Percentiles rank a stretch among this genome's conserved stretches.
These are phyloP conservation scores for Aspergillus texensis DNA, from an alignment of 2,329 filamentous ascomycete genomes.

Conservation along the genomic window DNA sequence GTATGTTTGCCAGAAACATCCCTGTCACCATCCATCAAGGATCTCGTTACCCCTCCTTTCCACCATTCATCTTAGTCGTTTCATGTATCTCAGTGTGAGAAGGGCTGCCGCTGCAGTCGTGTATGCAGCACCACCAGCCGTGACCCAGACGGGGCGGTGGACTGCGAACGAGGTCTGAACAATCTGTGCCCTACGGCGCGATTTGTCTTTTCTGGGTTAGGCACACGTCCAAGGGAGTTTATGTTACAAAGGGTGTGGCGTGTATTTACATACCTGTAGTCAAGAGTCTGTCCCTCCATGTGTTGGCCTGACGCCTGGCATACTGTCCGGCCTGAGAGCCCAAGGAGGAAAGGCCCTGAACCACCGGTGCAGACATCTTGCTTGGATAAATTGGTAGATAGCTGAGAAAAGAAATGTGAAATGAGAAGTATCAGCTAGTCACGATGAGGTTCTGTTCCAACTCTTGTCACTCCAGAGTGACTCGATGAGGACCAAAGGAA, in stretches of 20 bases:
- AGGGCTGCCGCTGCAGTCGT: conserved; percentile 35
- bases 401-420: background rate
- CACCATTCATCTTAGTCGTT: conserved; percentile 21
- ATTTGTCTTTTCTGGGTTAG: conserved; percentile 25
- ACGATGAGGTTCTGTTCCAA: background rate
- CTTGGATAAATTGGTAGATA: background rate
- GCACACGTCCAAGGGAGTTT: background rate
- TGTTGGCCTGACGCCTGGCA: conserved; percentile 21
- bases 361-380: conserved; percentile 26
- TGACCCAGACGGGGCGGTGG: conserved; percentile 37
- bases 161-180: conserved; percentile 34
- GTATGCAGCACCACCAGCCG: conserved; percentile 34
- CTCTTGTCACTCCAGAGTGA: background rate
- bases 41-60: background rate
- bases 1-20: conserved; percentile 7
- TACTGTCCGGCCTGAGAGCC: conserved; percentile 20
- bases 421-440: background rate
- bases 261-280: conserved; percentile 20
- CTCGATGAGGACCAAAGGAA: background rate
- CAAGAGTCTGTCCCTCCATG: conserved; percentile 23
- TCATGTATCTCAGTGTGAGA: conserved; percentile 35
- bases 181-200: conserved; percentile 29
- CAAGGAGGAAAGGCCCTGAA: conserved; percentile 24
- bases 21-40: background rate
- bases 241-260: background rate